phyloP scores from a whole-genome alignment of 1,284 basidiomycete genomes.

The Irpex rosettiformis region DNA sequence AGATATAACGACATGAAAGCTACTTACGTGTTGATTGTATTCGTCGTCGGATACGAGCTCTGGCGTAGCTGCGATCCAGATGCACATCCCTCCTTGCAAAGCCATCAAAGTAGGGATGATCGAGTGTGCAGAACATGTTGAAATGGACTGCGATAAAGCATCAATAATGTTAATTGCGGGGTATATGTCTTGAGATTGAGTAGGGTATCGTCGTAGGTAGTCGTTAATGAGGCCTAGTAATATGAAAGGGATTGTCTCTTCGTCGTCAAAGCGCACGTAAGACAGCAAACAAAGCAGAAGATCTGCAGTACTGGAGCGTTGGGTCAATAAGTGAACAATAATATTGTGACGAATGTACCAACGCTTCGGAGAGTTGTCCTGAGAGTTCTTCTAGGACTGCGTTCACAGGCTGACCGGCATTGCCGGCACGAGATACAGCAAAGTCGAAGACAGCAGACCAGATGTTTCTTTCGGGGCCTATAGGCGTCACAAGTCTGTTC shows the following conservation, averaged over 20 bases:
- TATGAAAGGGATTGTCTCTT: not conserved
- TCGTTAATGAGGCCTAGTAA: not conserved
- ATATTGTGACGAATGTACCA: not conserved
- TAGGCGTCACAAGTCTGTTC: not conserved
- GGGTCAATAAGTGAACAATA: not conserved
- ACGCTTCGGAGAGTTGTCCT: not conserved
- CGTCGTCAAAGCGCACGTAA: not conserved
- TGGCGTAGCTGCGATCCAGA: not conserved
- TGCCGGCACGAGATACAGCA: not conserved
- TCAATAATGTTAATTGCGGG: not conserved
- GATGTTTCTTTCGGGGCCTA: not conserved
- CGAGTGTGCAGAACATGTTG: not conserved
- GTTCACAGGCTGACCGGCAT: not conserved
- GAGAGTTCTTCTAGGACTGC: not conserved
- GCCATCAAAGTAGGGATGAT: not conserved
- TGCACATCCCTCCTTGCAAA: not conserved
- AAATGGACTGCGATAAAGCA: not conserved
- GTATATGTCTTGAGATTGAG: constrained; percentile 3
- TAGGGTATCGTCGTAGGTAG: not conserved
- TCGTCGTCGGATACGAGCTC: not conserved
- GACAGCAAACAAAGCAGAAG: not conserved
- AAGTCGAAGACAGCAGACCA: not conserved
- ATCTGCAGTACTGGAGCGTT: not conserved
- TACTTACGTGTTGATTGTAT: constrained; percentile 4
- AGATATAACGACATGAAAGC: not conserved